Base-by-base conservation (phyloP, 1,139 yeast genomes). In the Saccharomyces pastorianus region DNA sequence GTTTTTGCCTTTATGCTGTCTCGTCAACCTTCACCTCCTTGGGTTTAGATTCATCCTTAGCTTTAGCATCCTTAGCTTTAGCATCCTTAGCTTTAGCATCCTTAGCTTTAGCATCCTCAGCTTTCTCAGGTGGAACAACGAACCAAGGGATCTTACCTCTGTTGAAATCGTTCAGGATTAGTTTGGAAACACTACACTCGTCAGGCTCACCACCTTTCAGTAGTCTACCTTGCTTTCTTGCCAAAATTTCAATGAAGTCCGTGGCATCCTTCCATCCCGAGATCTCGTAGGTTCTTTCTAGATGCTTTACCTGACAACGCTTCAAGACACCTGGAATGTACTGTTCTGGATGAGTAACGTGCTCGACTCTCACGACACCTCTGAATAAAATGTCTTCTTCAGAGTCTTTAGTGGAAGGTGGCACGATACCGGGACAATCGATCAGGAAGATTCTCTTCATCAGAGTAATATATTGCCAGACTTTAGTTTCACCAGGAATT, bases 111-210 rank as follows among this genome's bases (percentile, higher is more conserved):
- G 81, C 85, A 52, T 78, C 82, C 63, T 82, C 88, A n/a, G 57
- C 64, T 52, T 62, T 66, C 65, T 82, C 79, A 44, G 98, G 98
- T 49, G 99, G 98, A 38, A 95, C 83, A 34, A 89, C 89, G 70
- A 93, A 93, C 99, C 99, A 93, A 26, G 99, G 99, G 55, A 93
- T 90, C 68, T 90, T 89, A 58, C 99, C 99, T 72, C 99, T 82
- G 73, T 89, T 93, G 76, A 93, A 93, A 71, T 93, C 99, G 65
- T 88, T 90, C 68, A 93, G 79, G 32, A 93, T 85, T 68, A 86
- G 85, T 71, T 90, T 93, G 51, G 99, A 84, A 55, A 93, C 91
- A 64, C 96, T 95, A 61, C 85, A 78, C 73, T 91, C 97, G 71
- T 93, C 98, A 1, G 98, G 96, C 73, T 93, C 99, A 62, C 98